Conservation (phyloP, 768 basidiomycete genomes). For the Grammothele lineata region DNA sequence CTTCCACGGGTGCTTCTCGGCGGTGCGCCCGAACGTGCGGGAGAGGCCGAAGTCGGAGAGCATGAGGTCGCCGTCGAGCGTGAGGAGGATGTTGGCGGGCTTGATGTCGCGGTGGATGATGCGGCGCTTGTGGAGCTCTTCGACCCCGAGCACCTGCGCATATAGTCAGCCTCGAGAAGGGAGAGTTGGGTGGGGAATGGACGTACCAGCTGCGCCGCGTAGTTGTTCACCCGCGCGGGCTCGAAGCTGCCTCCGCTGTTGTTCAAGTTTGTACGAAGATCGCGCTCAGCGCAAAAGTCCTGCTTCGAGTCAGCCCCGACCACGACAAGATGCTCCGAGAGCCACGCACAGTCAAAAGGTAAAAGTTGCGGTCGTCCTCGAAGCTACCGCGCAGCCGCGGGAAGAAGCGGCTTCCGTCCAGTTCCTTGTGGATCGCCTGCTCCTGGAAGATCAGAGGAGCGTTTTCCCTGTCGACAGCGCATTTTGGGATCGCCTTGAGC, state of each 20-base stretch:
- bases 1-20: conserved; percentile 6
- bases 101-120: conserved; percentile 28
- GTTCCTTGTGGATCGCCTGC: conserved; percentile 5
- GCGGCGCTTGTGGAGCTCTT: conserved; percentile 13
- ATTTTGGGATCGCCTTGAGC: conserved; percentile 21
- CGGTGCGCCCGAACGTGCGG: conserved; percentile 19
- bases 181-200: too few relatives aligned
- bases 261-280: background rate
- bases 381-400: conserved; percentile 14
- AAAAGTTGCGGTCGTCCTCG: conserved; percentile 20
- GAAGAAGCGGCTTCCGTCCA: conserved; percentile 4
- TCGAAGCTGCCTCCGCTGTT: background rate
- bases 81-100: conserved; percentile 23
- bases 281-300: background rate
- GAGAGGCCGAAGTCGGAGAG: conserved; percentile 23
- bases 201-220: conserved; percentile 58
- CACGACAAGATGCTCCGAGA: background rate
- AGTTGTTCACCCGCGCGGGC: conserved; percentile 66
- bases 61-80: conserved; percentile 11
- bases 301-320: background rate
- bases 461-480: background rate
- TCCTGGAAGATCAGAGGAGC: conserved; percentile 7
- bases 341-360: conserved; percentile 22
- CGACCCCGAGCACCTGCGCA: conserved; percentile 12
- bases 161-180: background rate